Evolutionary conservation across 2,329 filamentous ascomycete species (phyloP).

Genomic region (Podosphaera leucotricha): DNA sequence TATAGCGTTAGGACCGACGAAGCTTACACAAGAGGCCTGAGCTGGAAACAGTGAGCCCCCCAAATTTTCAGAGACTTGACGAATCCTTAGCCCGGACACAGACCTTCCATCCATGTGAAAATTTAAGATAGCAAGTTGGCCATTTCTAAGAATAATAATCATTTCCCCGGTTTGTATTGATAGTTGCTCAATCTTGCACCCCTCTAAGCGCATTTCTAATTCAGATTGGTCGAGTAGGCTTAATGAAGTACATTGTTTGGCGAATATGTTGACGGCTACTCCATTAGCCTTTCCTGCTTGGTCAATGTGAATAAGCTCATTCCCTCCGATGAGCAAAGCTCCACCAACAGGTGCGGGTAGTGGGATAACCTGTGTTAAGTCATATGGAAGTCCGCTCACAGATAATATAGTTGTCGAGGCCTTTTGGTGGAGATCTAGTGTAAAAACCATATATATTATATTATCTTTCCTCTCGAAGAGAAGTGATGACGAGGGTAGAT

Average conservation of each 20-base stretch:
- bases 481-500: conserved; percentile 50
- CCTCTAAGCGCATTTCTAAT: conserved; percentile 57
- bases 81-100: conserved; percentile 65
- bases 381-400: conserved; percentile 63
- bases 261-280: conserved; percentile 78
- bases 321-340: conserved; percentile 62
- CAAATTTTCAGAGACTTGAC: conserved; percentile 34
- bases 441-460: conserved; percentile 81
- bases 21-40: conserved; percentile 43
- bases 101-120: conserved; percentile 81
- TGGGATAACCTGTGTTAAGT: conserved; percentile 62
- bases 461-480: conserved; percentile 58
- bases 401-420: conserved; percentile 84
- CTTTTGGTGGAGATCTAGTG: conserved; percentile 75
- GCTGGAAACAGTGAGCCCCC: conserved; percentile 39
- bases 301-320: conserved; percentile 86
- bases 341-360: conserved; percentile 73
- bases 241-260: conserved; percentile 61
- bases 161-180: conserved; percentile 60
- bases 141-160: conserved; percentile 57
- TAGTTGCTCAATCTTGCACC: conserved; percentile 53
- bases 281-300: conserved; percentile 87
- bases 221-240: conserved; percentile 68
- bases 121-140: conserved; percentile 47
- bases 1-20: conserved; percentile 41